These are phyloP conservation scores for Grigorovia humatica DNA, from an alignment of 805 yeast species.

Conservation along the genomic window DNA sequence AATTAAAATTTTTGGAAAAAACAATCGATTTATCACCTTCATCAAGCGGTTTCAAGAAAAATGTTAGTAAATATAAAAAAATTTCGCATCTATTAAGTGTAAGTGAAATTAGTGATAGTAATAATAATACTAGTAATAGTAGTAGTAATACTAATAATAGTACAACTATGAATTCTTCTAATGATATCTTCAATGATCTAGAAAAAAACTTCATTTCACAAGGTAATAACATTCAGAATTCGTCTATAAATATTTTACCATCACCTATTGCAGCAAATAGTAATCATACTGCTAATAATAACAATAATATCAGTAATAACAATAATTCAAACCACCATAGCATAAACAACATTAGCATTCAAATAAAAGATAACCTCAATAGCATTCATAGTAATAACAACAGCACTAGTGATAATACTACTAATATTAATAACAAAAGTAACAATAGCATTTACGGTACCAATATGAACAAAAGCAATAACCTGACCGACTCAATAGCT, in stretches of 20 bases:
- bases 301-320: neutral
- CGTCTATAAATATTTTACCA: neutral
- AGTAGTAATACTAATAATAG: neutral
- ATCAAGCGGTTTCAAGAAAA: slow-evolving; percentile 23
- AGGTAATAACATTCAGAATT: neutral
- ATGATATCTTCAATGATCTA: neutral
- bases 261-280: neutral
- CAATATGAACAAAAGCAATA: neutral
- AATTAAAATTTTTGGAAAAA: slow-evolving; percentile 42
- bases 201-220: neutral
- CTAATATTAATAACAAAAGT: neutral
- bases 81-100: slow-evolving; percentile 28
- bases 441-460: neutral
- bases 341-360: neutral
- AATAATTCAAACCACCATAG: neutral
- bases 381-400: neutral
- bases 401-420: neutral
- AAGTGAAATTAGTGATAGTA: slow-evolving; percentile 4
- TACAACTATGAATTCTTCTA: neutral
- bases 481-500: slow-evolving; percentile 1
- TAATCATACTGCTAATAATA: neutral
- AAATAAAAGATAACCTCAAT: neutral
- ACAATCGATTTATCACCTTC: slow-evolving; percentile 26
- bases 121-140: neutral
- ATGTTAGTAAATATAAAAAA: slow-evolving; percentile 29